These are phyloP conservation scores for Coprinellus micaceus DNA, from an alignment of 768 basidiomycete genomes.

Conservation along the genomic window DNA sequence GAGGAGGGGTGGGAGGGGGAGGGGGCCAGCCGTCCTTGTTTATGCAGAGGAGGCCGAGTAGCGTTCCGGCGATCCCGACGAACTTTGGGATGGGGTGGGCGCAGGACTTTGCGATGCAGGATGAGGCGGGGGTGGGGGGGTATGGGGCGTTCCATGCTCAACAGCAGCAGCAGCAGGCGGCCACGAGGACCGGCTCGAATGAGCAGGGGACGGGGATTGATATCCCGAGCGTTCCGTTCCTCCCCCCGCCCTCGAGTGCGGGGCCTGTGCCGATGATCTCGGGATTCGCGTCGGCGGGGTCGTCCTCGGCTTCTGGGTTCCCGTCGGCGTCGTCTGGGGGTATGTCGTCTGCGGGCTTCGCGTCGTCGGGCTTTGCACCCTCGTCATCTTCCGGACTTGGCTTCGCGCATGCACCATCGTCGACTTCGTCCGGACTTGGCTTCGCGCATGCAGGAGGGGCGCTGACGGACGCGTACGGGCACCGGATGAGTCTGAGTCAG, in stretches of 20 bases:
- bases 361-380: no score
- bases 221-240: slow-evolving; percentile 41
- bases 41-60: slow-evolving; percentile 51
- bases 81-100: no score
- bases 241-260: slow-evolving; percentile 29
- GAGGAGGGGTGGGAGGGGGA: no score
- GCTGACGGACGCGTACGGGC: not conserved
- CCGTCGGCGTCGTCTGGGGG: no score
- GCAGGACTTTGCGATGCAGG: no score
- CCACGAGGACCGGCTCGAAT: not conserved
- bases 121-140: no score
- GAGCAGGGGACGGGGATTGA: slow-evolving; percentile 26
- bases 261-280: no score
- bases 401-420: slow-evolving; percentile 3
- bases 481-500: slow-evolving; percentile 3
- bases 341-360: no score
- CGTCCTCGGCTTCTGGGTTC: no score
- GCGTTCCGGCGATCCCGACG: no score
- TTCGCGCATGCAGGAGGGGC: no score
- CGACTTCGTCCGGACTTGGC: slow-evolving; percentile 5
- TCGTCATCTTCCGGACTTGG: slow-evolving; percentile 14
- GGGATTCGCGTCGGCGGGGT: no score
- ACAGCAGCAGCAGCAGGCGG: slow-evolving; percentile 33
- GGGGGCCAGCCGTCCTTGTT: slow-evolving; percentile 20
- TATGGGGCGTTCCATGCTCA: slow-evolving; percentile 63